These are phyloP conservation scores for Phytophthora pini DNA, from an alignment of 352 stramenopile species.

Conservation along the genomic window DNA sequence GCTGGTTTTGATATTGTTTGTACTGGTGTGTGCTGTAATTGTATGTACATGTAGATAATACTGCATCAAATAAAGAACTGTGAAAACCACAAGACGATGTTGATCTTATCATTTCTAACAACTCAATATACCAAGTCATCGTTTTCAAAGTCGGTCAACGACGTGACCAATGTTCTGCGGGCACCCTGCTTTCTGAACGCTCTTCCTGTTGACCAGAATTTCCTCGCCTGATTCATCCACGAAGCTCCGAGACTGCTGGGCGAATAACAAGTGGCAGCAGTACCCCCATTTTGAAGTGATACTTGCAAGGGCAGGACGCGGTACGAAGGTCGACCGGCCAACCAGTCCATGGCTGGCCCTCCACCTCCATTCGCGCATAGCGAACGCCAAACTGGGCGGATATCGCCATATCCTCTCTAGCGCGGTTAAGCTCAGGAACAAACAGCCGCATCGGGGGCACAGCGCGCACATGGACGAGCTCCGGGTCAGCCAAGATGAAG, in stretches of 20 bases:
- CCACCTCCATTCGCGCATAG: constrained; percentile 17
- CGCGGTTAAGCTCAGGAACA: constrained; percentile 5
- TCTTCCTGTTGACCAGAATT: constrained; percentile 4
- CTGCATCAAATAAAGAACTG: too few relatives aligned
- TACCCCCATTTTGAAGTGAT: constrained; percentile 11
- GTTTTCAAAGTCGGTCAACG: too few relatives aligned
- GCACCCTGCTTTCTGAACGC: not conserved
- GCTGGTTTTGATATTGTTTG: too few relatives aligned
- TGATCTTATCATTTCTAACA: too few relatives aligned
- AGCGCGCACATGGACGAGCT: constrained; percentile 5
- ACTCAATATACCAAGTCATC: too few relatives aligned
- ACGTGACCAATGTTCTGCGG: not conserved
- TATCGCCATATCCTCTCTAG: not conserved
- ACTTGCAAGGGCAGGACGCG: constrained; percentile 5
- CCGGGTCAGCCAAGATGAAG: not conserved
- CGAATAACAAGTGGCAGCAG: constrained; percentile 5
- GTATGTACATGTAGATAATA: too few relatives aligned
- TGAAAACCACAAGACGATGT: too few relatives aligned
- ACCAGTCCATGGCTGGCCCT: constrained; percentile 1
- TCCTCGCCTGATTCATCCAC: constrained; percentile 5
- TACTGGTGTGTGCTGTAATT: too few relatives aligned
- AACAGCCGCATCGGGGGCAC: not conserved
- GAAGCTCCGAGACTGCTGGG: not conserved
- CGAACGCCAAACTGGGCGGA: constrained; percentile 4
- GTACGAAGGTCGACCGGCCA: not conserved